Percentiles rank a stretch among this genome's conserved stretches.
These are phyloP conservation scores for Taphrina pruni DNA, from an alignment of 1,139 yeast species.

Conservation along the genomic window DNA sequence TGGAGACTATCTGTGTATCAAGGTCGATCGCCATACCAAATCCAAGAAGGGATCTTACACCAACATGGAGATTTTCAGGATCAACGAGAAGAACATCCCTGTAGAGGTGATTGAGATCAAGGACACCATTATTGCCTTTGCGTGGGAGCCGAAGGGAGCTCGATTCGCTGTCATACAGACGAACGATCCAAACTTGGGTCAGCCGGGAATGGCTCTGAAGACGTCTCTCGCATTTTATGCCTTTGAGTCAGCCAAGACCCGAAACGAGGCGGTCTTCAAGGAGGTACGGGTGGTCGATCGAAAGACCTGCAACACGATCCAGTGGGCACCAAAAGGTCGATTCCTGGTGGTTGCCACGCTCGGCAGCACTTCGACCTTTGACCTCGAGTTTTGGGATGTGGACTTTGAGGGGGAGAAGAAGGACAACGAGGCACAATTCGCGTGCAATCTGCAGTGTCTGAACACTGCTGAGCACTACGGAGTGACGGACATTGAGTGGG, in stretches of 20 bases:
- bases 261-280: constrained; percentile 62
- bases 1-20: constrained; percentile 84
- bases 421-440: constrained; percentile 57
- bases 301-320: constrained; percentile 73
- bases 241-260: constrained; percentile 63
- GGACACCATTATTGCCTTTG: constrained; percentile 84
- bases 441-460: constrained; percentile 67
- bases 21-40: constrained; percentile 89
- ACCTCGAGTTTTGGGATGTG: constrained; percentile 83
- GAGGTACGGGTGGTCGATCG: constrained; percentile 63
- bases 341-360: constrained; percentile 79
- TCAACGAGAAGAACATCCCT: constrained; percentile 87
- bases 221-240: constrained; percentile 82
- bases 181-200: constrained; percentile 49
- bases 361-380: constrained; percentile 63
- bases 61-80: constrained; percentile 88
- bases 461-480: constrained; percentile 73
- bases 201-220: constrained; percentile 51
- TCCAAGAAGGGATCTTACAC: constrained; percentile 91
- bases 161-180: constrained; percentile 79
- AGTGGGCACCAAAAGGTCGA: constrained; percentile 94
- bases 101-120: constrained; percentile 93
- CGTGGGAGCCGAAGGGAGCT: constrained; percentile 95
- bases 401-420: constrained; percentile 75
- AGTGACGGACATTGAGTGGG: constrained; percentile 89